Conservation (phyloP, 2,329 filamentous ascomycete genomes). For the Pseudocercospora macadamiae region DNA sequence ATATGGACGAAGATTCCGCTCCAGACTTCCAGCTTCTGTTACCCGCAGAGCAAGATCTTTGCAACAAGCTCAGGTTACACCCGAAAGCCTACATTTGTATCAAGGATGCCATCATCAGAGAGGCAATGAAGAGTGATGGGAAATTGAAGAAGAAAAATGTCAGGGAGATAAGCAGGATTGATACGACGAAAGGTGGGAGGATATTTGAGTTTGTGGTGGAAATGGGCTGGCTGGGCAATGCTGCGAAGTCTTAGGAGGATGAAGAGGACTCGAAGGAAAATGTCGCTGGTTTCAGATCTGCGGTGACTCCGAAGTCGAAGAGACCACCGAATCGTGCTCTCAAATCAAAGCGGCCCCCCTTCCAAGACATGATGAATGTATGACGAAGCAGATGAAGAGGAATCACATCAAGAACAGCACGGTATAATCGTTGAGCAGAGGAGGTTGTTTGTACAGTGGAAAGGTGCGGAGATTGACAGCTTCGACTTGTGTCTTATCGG, state of each 20-base stretch:
- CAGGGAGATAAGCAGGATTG: slow-evolving; percentile 80
- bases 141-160: slow-evolving; percentile 92
- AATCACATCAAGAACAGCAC: too few relatives aligned
- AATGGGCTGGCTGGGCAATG: slow-evolving; percentile 74
- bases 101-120: slow-evolving; percentile 89
- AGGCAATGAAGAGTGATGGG: slow-evolving; percentile 86
- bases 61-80: slow-evolving; percentile 79
- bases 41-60: slow-evolving; percentile 81
- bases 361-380: too few relatives aligned
- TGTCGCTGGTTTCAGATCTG: too few relatives aligned
- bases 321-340: too few relatives aligned
- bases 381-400: too few relatives aligned
- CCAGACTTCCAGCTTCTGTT: slow-evolving; percentile 85
- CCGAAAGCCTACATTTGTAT: slow-evolving; percentile 95
- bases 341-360: too few relatives aligned
- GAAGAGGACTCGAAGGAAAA: too few relatives aligned
- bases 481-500: too few relatives aligned
- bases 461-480: too few relatives aligned
- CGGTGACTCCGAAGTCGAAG: too few relatives aligned
- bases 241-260: slow-evolving; percentile 57
- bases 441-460: too few relatives aligned
- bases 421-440: too few relatives aligned
- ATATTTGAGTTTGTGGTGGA: slow-evolving; percentile 96
- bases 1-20: slow-evolving; percentile 73
- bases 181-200: slow-evolving; percentile 79